Conservation (phyloP, 2,329 filamentous ascomycete genomes). For the Fusarium scirpi region DNA sequence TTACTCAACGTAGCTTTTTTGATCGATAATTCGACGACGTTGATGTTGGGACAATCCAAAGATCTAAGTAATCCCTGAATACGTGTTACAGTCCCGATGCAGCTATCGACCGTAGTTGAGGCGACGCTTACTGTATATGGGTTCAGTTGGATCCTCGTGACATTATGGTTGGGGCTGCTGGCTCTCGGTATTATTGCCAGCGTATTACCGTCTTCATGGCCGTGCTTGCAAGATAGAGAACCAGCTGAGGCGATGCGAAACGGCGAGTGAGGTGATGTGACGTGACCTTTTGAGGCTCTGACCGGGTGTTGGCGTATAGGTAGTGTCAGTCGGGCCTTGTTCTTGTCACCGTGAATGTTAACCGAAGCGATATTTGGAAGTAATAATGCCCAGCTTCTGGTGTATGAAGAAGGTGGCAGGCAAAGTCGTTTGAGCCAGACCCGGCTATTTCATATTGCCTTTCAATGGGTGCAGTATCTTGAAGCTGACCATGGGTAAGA, state of each 20-base stretch:
- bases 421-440: background rate
- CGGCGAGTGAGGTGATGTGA: constrained; percentile 41
- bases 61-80: constrained; percentile 38
- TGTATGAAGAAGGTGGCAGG: background rate
- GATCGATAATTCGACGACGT: constrained; percentile 38
- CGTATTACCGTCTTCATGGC: constrained; percentile 3
- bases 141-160: constrained; percentile 5
- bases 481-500: background rate
- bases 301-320: constrained; percentile 30
- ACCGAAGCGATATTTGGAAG: constrained; percentile 9
- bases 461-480: background rate
- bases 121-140: background rate
- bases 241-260: constrained; percentile 22
- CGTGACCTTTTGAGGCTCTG: constrained; percentile 33
- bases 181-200: background rate
- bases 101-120: background rate
- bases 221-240: constrained; percentile 6
- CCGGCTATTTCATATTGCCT: background rate
- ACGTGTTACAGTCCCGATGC: constrained; percentile 6
- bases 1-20: constrained; percentile 40
- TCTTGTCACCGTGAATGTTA: constrained; percentile 37
- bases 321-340: constrained; percentile 32
- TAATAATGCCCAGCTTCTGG: background rate
- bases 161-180: background rate
- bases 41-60: constrained; percentile 22